Percentiles rank a stretch among this genome's conserved stretches.
phyloP scores from a whole-genome alignment of 768 basidiomycete species.

The Strobilomyces confusus region DNA sequence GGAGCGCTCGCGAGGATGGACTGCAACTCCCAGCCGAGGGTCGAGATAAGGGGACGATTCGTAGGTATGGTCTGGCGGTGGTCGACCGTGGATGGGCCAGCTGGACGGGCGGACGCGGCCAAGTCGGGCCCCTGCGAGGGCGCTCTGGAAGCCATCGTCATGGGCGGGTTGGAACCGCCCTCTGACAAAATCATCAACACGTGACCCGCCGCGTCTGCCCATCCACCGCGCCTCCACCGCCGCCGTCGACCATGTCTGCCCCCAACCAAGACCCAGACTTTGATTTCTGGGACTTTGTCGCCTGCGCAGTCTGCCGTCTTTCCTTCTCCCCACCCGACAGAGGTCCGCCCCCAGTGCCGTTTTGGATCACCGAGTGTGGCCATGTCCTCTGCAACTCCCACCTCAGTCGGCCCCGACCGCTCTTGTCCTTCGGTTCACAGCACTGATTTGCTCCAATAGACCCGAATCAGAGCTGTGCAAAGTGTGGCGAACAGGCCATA shows the following conservation, averaged over 20 bases:
- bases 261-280: conserved; percentile 29
- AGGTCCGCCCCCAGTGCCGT: conserved; percentile 58
- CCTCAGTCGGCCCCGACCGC: conserved; percentile 52
- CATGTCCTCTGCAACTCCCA: conserved; percentile 85
- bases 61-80: background rate
- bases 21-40: conserved; percentile 50
- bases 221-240: background rate
- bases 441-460: conserved; percentile 37
- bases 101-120: background rate
- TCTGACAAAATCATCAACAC: conserved; percentile 2
- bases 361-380: conserved; percentile 88
- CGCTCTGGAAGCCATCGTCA: background rate
- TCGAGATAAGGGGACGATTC: conserved; percentile 29
- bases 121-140: conserved; percentile 9
- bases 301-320: conserved; percentile 66
- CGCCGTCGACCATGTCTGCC: conserved; percentile 8
- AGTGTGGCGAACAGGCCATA: conserved; percentile 60
- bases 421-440: background rate
- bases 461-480: conserved; percentile 69
- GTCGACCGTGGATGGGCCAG: background rate
- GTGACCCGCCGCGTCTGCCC: conserved; percentile 21
- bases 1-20: conserved; percentile 34
- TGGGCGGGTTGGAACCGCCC: no score
- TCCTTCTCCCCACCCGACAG: conserved; percentile 52
- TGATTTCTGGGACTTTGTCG: conserved; percentile 80